Evolutionary conservation across 2,329 filamentous ascomycete species (phyloP).

Genomic region (Colletotrichum destructivum): DNA sequence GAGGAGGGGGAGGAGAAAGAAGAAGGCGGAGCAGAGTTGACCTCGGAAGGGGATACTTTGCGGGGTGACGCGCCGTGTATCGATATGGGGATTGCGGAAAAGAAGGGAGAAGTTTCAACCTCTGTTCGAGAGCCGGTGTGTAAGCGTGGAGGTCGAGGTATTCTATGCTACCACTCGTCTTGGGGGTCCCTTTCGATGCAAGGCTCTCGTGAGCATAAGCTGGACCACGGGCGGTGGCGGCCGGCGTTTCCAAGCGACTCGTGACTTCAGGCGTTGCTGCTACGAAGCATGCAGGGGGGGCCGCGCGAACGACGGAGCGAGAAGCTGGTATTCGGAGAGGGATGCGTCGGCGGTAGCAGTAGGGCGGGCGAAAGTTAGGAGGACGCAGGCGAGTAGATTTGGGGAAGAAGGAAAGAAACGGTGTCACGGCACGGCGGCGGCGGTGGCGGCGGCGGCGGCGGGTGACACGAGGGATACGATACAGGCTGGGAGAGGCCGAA

Average conservation of each 20-base stretch:
- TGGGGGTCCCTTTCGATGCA: slow-evolving; percentile 24
- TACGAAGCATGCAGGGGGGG: slow-evolving; percentile 31
- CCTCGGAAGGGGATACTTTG: slow-evolving; percentile 34
- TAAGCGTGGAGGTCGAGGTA: slow-evolving; percentile 8
- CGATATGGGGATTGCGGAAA: slow-evolving; percentile 29
- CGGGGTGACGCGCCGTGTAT: slow-evolving; percentile 37
- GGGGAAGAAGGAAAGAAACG: slow-evolving; percentile 20
- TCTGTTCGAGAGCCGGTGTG: slow-evolving; percentile 12
- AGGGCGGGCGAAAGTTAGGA: slow-evolving; percentile 17
- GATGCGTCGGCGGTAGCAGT: slow-evolving; percentile 28
- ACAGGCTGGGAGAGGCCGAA: slow-evolving; percentile 26
- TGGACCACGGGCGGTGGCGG: slow-evolving; percentile 10
- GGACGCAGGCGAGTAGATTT: slow-evolving; percentile 16
- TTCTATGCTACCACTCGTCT: slow-evolving; percentile 22
- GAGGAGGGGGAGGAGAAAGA: slow-evolving; percentile 3
- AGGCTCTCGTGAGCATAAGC: slow-evolving; percentile 16
- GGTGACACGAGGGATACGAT: slow-evolving; percentile 37
- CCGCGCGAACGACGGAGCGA: slow-evolving; percentile 25
- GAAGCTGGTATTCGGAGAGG: slow-evolving; percentile 35
- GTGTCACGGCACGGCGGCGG: slow-evolving; percentile 27
- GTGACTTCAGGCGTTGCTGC: slow-evolving; percentile 17
- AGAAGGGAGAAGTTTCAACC: slow-evolving; percentile 11
- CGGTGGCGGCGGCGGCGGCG: background rate
- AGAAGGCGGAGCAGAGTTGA: slow-evolving; percentile 39
- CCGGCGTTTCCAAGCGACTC: slow-evolving; percentile 18